phyloP scores from a whole-genome alignment of 768 basidiomycete species.

The Trichaptum fuscoviolaceum region DNA sequence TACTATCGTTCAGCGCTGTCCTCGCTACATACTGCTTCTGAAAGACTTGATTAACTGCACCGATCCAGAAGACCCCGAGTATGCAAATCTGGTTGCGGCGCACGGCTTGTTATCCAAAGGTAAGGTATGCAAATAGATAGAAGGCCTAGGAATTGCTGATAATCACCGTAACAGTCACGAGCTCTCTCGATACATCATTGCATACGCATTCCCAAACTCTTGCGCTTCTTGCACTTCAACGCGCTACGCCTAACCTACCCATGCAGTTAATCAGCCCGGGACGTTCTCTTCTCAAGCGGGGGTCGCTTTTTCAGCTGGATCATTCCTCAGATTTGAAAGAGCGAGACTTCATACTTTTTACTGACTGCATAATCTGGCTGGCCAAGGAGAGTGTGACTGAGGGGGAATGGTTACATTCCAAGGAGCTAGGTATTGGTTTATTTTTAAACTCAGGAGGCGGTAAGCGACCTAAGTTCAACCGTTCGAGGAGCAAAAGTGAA shows the following conservation, averaged over 20 bases:
- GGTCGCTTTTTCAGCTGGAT: constrained; percentile 53
- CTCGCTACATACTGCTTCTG: constrained; percentile 77
- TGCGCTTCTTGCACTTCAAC: constrained; percentile 71
- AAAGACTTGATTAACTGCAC: constrained; percentile 76
- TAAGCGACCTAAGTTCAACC: not conserved
- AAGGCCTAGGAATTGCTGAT: not conserved
- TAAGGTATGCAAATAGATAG: constrained; percentile 23
- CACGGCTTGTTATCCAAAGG: constrained; percentile 72
- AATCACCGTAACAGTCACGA: constrained; percentile 48
- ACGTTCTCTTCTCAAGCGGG: constrained; percentile 69
- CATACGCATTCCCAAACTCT: constrained; percentile 75
- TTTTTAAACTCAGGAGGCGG: not conserved
- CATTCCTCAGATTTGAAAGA: constrained; percentile 44
- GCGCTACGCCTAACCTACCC: constrained; percentile 68
- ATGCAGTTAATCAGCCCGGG: constrained; percentile 78
- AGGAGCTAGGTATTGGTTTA: constrained; percentile 17
- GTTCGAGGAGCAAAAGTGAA: constrained; percentile 54
- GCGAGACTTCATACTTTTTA: constrained; percentile 76
- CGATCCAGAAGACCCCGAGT: constrained; percentile 60
- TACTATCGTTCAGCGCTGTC: constrained; percentile 83
- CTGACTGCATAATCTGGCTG: constrained; percentile 78
- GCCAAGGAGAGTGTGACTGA: constrained; percentile 43
- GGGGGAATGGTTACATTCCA: constrained; percentile 22
- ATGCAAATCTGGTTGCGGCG: constrained; percentile 51
- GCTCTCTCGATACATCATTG: constrained; percentile 73